phyloP scores from a whole-genome alignment of 2,329 filamentous ascomycete genomes.

The Ophiostoma sp. region DNA sequence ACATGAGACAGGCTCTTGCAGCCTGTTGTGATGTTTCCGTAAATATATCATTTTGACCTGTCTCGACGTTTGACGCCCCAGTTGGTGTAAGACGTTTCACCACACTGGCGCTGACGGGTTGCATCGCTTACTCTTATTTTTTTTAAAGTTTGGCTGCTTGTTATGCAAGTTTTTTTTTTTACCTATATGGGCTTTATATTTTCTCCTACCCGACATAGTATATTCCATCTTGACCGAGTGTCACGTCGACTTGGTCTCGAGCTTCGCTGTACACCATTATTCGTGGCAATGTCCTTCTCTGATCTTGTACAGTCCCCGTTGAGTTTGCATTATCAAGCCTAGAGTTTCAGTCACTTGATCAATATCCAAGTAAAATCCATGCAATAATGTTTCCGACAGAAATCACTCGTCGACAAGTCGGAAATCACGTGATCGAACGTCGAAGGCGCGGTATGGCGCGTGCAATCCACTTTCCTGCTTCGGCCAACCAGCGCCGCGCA shows the following conservation, averaged over 20 bases:
- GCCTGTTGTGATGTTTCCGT: background rate
- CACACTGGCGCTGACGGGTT: background rate
- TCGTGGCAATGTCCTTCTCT: background rate
- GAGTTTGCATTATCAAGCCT: no score
- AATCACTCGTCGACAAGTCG: background rate
- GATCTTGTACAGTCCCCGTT: background rate
- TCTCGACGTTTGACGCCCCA: background rate
- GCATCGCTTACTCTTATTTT: background rate
- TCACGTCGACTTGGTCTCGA: background rate
- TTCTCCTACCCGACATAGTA: no score
- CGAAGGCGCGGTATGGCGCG: background rate
- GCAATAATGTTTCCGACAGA: background rate
- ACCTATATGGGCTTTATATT: no score
- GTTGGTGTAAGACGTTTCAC: slow-evolving; percentile 3
- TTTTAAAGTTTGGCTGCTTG: background rate
- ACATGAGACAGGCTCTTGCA: background rate
- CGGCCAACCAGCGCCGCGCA: background rate
- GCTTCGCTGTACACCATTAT: background rate
- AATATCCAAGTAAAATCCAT: no score
- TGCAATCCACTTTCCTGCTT: slow-evolving; percentile 4
- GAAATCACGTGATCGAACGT: background rate
- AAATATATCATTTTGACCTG: background rate
- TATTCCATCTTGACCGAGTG: no score
- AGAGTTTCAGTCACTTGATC: no score
- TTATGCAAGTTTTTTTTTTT: no score